Evolutionary conservation across 805 yeast genomes (phyloP).

Genomic region (Wickerhamiella sergipiensis): DNA sequence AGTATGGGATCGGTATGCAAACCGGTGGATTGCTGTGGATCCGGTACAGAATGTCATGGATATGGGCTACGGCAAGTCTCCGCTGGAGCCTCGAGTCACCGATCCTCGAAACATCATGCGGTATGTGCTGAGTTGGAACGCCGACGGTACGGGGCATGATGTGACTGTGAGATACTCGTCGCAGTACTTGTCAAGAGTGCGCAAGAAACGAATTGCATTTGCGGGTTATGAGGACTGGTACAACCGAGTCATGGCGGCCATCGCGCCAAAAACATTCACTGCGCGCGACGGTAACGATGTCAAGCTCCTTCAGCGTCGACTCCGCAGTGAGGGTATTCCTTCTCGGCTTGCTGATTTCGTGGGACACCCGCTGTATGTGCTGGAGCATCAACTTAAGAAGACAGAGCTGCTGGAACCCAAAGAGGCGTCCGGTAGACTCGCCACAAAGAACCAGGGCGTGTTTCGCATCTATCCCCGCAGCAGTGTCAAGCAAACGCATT

Average conservation of each 20-base stretch:
- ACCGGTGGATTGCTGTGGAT: conserved; percentile 77
- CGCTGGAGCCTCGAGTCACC: conserved; percentile 58
- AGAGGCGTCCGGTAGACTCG: conserved; percentile 61
- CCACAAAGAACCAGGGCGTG: conserved; percentile 30
- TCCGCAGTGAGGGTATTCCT: conserved; percentile 76
- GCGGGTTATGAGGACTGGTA: conserved; percentile 47
- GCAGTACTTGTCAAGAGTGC: conserved; percentile 55
- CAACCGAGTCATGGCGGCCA: conserved; percentile 28
- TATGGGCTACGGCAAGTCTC: conserved; percentile 38
- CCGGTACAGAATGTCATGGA: conserved; percentile 56
- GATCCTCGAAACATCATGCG: conserved; percentile 46
- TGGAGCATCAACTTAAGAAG: conserved; percentile 58
- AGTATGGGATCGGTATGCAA: conserved; percentile 67
- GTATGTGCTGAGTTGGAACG: conserved; percentile 70
- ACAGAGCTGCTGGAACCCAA: conserved; percentile 62
- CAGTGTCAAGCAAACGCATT: conserved; percentile 47
- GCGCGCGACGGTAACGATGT: conserved; percentile 34
- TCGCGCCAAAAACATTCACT: conserved; percentile 17
- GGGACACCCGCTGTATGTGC: conserved; percentile 73
- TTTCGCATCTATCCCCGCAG: conserved; percentile 42
- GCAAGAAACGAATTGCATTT: conserved; percentile 57
- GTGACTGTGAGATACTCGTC: conserved; percentile 74
- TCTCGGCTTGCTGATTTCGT: conserved; percentile 67
- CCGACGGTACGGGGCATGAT: conserved; percentile 53
- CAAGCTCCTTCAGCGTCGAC: conserved; percentile 46